Conservation (phyloP, 495 filamentous ascomycete species). For the Rusavskia elegans region DNA sequence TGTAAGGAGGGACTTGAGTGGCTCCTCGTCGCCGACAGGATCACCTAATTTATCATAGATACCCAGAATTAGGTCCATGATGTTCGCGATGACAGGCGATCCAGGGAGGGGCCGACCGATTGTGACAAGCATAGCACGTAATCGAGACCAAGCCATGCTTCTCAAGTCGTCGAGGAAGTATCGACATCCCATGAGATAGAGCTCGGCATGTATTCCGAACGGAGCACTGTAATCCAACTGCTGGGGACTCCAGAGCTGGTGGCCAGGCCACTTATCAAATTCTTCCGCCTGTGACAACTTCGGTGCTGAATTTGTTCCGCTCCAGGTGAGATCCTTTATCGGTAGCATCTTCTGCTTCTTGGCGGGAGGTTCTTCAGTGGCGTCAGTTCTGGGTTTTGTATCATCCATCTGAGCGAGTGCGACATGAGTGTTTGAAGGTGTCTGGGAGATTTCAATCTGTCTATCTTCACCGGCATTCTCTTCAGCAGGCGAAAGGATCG, state of each 20-base stretch:
- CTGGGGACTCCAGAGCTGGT: not conserved
- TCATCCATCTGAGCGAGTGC: not conserved
- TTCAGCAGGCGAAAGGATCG: not conserved
- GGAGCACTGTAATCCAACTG: not conserved
- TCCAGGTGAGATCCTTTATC: not conserved
- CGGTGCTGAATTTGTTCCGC: not conserved
- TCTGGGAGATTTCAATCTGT: not conserved
- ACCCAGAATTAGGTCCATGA: not conserved
- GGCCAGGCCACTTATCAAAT: not conserved
- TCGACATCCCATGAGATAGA: slow-evolving; percentile 1
- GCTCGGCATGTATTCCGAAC: not conserved
- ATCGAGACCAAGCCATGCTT: not conserved
- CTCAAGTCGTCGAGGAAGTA: slow-evolving; percentile 1
- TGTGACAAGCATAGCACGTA: not conserved
- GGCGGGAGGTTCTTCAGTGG: not conserved
- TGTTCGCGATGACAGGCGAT: not conserved
- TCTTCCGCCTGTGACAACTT: not conserved
- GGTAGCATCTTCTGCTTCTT: not conserved
- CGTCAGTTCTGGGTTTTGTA: too few relatives aligned
- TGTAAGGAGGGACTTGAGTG: not conserved
- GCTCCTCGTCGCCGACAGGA: not conserved
- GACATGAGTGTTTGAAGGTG: too few relatives aligned
- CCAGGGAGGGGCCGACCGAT: not conserved
- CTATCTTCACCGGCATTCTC: not conserved
- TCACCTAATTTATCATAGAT: not conserved